Conservation (phyloP, 495 filamentous ascomycete genomes). For the Talaromyces borbonicus region DNA sequence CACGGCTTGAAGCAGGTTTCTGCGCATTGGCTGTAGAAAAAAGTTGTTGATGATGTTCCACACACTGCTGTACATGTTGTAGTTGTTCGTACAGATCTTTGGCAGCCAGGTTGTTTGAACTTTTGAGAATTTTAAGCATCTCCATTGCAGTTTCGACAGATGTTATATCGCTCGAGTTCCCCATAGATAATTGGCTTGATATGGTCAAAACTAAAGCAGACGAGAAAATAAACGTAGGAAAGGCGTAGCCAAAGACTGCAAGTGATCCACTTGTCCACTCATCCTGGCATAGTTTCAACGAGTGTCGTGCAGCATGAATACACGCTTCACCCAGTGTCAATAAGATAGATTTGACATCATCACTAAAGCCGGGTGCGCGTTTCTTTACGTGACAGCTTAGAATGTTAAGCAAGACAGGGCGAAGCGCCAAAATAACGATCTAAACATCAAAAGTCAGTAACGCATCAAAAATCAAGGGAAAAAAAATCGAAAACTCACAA, state of each 20-base stretch:
- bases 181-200: constrained; percentile 33
- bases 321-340: constrained; percentile 36
- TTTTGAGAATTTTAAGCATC: constrained; percentile 29
- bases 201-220: constrained; percentile 31
- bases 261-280: constrained; percentile 37
- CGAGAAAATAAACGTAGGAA: constrained; percentile 39
- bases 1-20: background rate
- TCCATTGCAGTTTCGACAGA: constrained; percentile 32
- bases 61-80: constrained; percentile 25
- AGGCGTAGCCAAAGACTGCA: constrained; percentile 36
- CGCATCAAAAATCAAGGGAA: background rate
- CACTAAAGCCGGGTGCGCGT: background rate
- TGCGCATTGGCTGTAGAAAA: background rate
- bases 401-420: constrained; percentile 32
- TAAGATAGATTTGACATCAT: constrained; percentile 27
- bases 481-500: constrained; percentile 11
- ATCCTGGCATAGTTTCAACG: constrained; percentile 32
- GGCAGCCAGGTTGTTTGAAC: constrained; percentile 34
- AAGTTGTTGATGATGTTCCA: constrained; percentile 15
- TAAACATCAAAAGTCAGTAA: background rate
- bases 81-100: constrained; percentile 32
- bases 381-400: constrained; percentile 27
- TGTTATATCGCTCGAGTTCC: constrained; percentile 23
- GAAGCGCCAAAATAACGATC: constrained; percentile 29
- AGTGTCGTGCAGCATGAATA: constrained; percentile 35